These are phyloP conservation scores for Hypoxylon sp. DNA, from an alignment of 2,329 filamentous ascomycete genomes.

Conservation along the genomic window DNA sequence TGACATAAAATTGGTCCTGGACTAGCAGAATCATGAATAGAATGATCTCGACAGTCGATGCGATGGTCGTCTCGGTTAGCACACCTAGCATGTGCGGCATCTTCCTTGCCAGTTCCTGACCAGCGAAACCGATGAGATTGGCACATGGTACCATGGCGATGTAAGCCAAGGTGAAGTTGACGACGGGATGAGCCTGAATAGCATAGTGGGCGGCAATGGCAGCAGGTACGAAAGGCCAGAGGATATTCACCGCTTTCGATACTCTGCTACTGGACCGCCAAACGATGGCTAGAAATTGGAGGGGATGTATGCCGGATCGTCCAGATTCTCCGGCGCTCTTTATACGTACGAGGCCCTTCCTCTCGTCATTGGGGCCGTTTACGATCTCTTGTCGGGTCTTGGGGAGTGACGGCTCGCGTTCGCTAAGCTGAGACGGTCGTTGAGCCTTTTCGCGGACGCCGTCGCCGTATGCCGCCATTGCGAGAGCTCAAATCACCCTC, in stretches of 20 bases:
- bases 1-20: conserved; percentile 73
- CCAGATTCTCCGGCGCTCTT: conserved; percentile 74
- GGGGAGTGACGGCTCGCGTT: conserved; percentile 49
- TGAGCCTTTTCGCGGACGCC: conserved; percentile 42
- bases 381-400: conserved; percentile 47
- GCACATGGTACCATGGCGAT: conserved; percentile 84
- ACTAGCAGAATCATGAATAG: conserved; percentile 83
- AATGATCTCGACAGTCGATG: conserved; percentile 85
- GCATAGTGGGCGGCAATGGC: conserved; percentile 74
- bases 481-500: neutral
- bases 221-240: conserved; percentile 82
- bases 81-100: conserved; percentile 80
- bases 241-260: conserved; percentile 76
- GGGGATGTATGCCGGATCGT: conserved; percentile 74
- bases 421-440: conserved; percentile 40
- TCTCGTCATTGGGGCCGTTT: conserved; percentile 36
- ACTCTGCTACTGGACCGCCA: conserved; percentile 74
- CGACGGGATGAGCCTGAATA: conserved; percentile 63
- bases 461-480: conserved; percentile 30
- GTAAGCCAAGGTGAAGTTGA: conserved; percentile 79
- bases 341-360: conserved; percentile 50
- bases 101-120: conserved; percentile 80
- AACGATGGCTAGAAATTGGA: conserved; percentile 74
- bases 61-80: conserved; percentile 73
- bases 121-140: conserved; percentile 82